Evolutionary conservation across 2,329 filamentous ascomycete genomes (phyloP), one percentile per base, ranked within the genome.

Genomic region (Fusarium tjaetaba): DNA sequence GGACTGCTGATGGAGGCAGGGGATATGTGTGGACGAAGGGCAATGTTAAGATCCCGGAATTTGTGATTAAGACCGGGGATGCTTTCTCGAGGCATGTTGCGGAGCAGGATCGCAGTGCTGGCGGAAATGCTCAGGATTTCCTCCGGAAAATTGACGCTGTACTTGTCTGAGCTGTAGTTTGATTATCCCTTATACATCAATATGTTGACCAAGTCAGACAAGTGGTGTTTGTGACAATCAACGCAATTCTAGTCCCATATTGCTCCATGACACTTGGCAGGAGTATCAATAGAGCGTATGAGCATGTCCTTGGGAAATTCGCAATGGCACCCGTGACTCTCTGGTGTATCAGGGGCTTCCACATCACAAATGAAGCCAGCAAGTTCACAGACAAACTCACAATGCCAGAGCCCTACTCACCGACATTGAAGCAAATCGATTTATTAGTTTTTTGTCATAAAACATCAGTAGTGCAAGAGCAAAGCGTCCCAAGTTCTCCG

Each of bases 381-480:
- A 39, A 48, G 26, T n/a, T 45, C n/a, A 32, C 53, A 11, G 34
- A 32, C 38, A 52, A 32, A 38, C 30, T 41, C 36, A 36, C 24
- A 43, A 26, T n/a, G 30, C 22, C 22, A 45, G 22, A 43, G n/a
- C 30, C 46, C 53, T 52, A 55, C 60, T 61, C 53, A 51, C 45
- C 42, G 42, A 24, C 11, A 34, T 53, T 45, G 28, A 65, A 71
- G 49, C 39, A 34, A 57, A 46, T 74, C 51, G 24, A 43, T 74
- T 76, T 73, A 61, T 70, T 65, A 65, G 60, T 72, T 46, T 74
- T 55, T 74, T 64, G 57, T 76, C 75, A 53, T 76, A 68, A 74
- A 58, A 59, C 48, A 70, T 71, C 68, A 70, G 74, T 71, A 72
- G 26, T 71, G 75, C 74, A 74, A 68, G 45, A 68, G 53, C 34